Base-by-base conservation (phyloP, 2,329 filamentous ascomycete species). In the Fusarium sp. region DNA sequence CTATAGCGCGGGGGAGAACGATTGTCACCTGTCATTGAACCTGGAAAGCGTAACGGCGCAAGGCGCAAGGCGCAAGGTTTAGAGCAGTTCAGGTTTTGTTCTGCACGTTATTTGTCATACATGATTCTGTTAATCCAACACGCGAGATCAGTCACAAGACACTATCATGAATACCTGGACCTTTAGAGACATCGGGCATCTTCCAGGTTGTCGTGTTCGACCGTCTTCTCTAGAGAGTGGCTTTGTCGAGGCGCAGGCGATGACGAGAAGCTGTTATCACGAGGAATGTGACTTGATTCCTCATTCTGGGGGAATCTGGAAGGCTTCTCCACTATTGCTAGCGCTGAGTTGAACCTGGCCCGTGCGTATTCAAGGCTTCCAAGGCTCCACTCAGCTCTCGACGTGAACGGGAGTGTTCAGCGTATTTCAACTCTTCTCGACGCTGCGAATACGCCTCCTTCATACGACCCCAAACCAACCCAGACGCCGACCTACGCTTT, bases 251-350 rank as follows among this genome's bases (percentile, higher is more conserved):
- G 69, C 69, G 65, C 69, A 75, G 66, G 11, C 37, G 52, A 41
- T 57, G 24, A 54, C 48, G 29, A 64, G 50, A 56, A 54, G 59
- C 58, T 52, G 61, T 58, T 41, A 50, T 43, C 39, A 68, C 68
- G 65, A 72, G 64, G 71, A 68, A 74, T 73, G 29, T 66, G 45
- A 35, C 41, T 29, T 72, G 69, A 59, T 68, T 71, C 63, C 59
- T 45, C 61, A 64, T 29, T 37, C 60, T 52, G 20, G 31, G 24
- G 24, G 31, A n/a, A 24, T 33, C 33, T 35, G 54, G 31, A 35
- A 29, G 31, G 33, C 33, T 35, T 52, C 60, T 39, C n/a, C 35
- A 45, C 50, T 52, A n/a, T n/a, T 20, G 14, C 31, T 62, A 62
- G 48, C 27, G 57, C 39, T 54, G 31, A 29, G 16, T 20, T 35